Evolutionary conservation across 768 basidiomycete species (phyloP).

Genomic region (Pluteus cervinus): DNA sequence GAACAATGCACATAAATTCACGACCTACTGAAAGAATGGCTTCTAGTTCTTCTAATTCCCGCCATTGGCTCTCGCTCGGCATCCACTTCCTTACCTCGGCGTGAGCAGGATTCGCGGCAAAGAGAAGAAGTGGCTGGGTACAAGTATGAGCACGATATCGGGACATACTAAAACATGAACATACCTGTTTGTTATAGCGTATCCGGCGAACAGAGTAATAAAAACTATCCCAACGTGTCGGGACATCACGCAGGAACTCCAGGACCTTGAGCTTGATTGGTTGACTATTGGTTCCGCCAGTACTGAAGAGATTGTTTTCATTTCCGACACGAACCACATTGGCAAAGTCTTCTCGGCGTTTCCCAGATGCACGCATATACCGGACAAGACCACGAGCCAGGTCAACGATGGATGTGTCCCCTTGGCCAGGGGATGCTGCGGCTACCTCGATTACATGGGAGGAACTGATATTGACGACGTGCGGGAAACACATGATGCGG

Average conservation of each 20-base stretch:
- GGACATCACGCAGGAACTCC: constrained; percentile 3
- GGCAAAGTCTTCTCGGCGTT: not conserved
- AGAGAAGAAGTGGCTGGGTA: not conserved
- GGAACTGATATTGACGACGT: constrained; percentile 3
- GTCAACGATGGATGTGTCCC: too few species aligned
- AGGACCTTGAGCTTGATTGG: constrained; percentile 1
- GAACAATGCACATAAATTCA: too few species aligned
- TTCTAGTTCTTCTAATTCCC: too few species aligned
- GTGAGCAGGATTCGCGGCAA: too few species aligned
- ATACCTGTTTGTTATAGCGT: not conserved
- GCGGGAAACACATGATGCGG: constrained; percentile 6
- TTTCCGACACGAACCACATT: not conserved
- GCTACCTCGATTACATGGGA: not conserved
- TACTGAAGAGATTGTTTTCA: not conserved
- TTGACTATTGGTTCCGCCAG: not conserved
- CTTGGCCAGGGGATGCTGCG: not conserved
- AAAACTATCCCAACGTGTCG: constrained; percentile 3
- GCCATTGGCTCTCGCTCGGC: too few species aligned
- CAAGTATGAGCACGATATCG: not conserved
- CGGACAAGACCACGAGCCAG: not conserved
- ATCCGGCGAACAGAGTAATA: constrained; percentile 1
- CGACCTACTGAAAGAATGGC: too few species aligned
- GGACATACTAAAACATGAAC: not conserved
- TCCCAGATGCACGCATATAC: not conserved
- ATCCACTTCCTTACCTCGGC: too few species aligned